Conservation (phyloP, 805 yeast genomes). For the Teunomyces gatunensis region DNA sequence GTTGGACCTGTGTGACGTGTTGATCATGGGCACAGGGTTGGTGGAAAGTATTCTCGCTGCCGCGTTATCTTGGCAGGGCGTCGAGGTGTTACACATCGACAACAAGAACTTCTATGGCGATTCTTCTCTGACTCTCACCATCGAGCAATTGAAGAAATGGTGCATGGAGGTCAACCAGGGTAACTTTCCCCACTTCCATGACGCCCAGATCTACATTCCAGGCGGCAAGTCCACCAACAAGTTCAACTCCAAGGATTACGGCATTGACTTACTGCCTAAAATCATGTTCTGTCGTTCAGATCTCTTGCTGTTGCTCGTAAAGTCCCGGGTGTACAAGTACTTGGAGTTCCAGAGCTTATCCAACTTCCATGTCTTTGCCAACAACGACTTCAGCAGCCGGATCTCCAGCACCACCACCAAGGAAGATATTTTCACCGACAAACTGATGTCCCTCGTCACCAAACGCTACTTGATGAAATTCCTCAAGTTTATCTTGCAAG, state of each 20-base stretch:
- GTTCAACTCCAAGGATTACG: constrained; percentile 69
- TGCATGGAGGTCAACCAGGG: constrained; percentile 63
- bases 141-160: constrained; percentile 86
- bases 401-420: constrained; percentile 69
- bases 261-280: constrained; percentile 85
- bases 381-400: constrained; percentile 79
- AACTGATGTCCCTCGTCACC: constrained; percentile 66
- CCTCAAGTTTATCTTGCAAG: constrained; percentile 73
- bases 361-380: constrained; percentile 90
- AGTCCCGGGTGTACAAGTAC: constrained; percentile 85
- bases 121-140: constrained; percentile 76
- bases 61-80: constrained; percentile 97
- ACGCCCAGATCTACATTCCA: constrained; percentile 81
- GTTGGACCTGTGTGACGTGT: constrained; percentile 69
- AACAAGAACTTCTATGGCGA: constrained; percentile 86
- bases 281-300: constrained; percentile 90
- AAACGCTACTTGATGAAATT: constrained; percentile 89
- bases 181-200: constrained; percentile 46
- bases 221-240: constrained; percentile 46
- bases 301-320: constrained; percentile 69
- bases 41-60: constrained; percentile 88
- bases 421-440: constrained; percentile 92
- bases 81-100: constrained; percentile 89
- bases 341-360: constrained; percentile 88
- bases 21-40: constrained; percentile 90